Evolutionary conservation across 768 basidiomycete genomes (phyloP).

Genomic region (Rhizopogon vinicolor): DNA sequence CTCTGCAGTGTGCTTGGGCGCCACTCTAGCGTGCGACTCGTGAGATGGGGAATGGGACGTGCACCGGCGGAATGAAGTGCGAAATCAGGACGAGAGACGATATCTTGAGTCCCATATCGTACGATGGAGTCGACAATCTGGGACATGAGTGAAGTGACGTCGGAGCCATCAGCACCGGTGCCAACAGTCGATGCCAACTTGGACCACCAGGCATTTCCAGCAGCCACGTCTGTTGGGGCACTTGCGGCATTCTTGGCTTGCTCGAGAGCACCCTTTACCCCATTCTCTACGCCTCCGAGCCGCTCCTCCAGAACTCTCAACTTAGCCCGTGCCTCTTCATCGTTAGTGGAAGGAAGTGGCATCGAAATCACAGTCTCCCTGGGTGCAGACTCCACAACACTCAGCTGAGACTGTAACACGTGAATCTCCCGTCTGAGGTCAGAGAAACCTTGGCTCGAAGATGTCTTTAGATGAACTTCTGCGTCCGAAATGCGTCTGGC

Average conservation of each 20-base stretch:
- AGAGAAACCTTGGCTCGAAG: constrained; percentile 41
- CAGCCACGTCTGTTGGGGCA: constrained; percentile 27
- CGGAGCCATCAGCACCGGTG: constrained; percentile 59
- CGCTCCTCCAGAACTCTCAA: constrained; percentile 59
- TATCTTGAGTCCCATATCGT: constrained; percentile 65
- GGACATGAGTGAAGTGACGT: constrained; percentile 63
- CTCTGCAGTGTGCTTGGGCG: constrained; percentile 45
- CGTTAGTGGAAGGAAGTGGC: constrained; percentile 25
- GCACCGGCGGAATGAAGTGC: constrained; percentile 84
- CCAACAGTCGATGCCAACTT: constrained; percentile 48
- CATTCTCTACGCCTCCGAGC: constrained; percentile 54
- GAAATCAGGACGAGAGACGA: constrained; percentile 77
- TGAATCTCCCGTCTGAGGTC: constrained; percentile 55
- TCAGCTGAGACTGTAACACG: constrained; percentile 40
- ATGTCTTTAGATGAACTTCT: constrained; percentile 43
- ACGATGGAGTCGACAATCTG: constrained; percentile 75
- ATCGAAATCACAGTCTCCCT: constrained; percentile 12
- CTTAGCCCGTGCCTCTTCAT: constrained; percentile 54
- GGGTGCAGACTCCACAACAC: constrained; percentile 21
- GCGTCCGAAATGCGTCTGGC: constrained; percentile 47
- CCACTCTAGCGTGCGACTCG: constrained; percentile 73
- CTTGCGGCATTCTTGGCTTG: constrained; percentile 45
- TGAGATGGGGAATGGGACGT: constrained; percentile 74
- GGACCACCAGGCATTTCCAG: constrained; percentile 65
- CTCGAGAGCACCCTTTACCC: constrained; percentile 70